phyloP scores from a whole-genome alignment of 140 eudicot genomes.

The Erigeron philadelphicus region DNA sequence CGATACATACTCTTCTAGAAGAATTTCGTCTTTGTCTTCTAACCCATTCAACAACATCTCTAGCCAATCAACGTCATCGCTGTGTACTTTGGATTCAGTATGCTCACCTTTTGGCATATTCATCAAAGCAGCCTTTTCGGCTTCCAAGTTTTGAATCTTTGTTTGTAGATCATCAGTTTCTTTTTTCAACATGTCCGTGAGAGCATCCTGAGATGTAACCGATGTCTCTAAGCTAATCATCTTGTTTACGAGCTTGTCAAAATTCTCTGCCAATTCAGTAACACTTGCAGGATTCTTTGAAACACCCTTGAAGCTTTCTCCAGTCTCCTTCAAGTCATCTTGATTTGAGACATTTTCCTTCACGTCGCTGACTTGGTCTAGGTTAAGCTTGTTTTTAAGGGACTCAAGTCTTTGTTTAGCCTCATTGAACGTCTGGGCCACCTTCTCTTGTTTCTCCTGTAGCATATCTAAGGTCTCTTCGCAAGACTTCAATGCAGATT shows the following conservation, averaged over 20 bases:
- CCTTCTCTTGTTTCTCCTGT: constrained; percentile 51
- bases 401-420: constrained; percentile 46
- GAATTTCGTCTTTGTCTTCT: constrained; percentile 67
- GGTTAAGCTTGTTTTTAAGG: constrained; percentile 34
- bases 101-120: not conserved
- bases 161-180: constrained; percentile 29
- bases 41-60: constrained; percentile 57
- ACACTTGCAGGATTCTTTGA: constrained; percentile 36
- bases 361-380: constrained; percentile 5
- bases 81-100: constrained; percentile 24
- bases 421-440: constrained; percentile 35
- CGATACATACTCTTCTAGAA: constrained; percentile 51
- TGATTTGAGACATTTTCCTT: constrained; percentile 7
- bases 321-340: constrained; percentile 27
- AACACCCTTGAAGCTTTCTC: constrained; percentile 7
- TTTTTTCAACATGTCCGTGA: constrained; percentile 45
- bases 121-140: constrained; percentile 36
- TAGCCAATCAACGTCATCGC: constrained; percentile 45
- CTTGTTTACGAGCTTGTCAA: constrained; percentile 67
- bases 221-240: constrained; percentile 57
- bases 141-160: constrained; percentile 27
- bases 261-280: constrained; percentile 59
- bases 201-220: constrained; percentile 58
- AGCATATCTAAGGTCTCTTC: constrained; percentile 53
- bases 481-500: constrained; percentile 60